Evolutionary conservation across 2,329 filamentous ascomycete genomes (phyloP).

Genomic region (Diplodia corticola): DNA sequence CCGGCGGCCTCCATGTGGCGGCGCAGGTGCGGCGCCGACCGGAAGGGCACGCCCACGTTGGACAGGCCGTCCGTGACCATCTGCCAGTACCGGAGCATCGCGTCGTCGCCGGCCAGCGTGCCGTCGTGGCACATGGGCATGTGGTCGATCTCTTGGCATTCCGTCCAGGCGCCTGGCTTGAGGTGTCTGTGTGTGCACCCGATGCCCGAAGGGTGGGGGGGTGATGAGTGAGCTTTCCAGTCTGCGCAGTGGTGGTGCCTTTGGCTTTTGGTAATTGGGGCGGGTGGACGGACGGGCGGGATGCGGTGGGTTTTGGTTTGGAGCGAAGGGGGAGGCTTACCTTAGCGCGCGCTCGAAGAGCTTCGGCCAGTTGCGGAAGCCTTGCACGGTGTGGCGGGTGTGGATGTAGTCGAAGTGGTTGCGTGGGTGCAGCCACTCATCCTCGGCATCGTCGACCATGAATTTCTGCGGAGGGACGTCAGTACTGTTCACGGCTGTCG

Average conservation of each 20-base stretch:
- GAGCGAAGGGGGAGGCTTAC: constrained; percentile 38
- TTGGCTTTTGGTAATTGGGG: neutral
- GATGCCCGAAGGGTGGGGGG: no score
- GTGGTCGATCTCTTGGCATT: constrained; percentile 58
- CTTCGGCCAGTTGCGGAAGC: constrained; percentile 53
- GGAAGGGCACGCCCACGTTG: constrained; percentile 47
- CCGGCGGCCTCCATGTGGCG: constrained; percentile 53
- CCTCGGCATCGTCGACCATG: constrained; percentile 60
- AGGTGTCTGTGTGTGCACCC: constrained; percentile 48
- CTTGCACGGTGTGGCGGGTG: constrained; percentile 53
- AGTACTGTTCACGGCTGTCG: neutral
- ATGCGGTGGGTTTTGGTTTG: neutral
- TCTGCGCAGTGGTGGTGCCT: neutral
- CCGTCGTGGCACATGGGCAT: constrained; percentile 48
- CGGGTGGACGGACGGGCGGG: neutral
- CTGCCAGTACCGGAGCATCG: constrained; percentile 51
- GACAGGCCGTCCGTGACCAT: constrained; percentile 49
- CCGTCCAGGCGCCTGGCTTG: constrained; percentile 57
- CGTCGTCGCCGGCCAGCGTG: constrained; percentile 43
- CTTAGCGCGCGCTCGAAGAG: constrained; percentile 44
- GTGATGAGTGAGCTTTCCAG: neutral
- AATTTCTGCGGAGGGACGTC: constrained; percentile 36
- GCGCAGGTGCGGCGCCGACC: constrained; percentile 34
- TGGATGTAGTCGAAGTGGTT: constrained; percentile 64
- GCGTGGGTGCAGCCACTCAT: constrained; percentile 55